Conservation (phyloP, 1,139 yeast genomes). For the Martiniozyma asiatica region DNA sequence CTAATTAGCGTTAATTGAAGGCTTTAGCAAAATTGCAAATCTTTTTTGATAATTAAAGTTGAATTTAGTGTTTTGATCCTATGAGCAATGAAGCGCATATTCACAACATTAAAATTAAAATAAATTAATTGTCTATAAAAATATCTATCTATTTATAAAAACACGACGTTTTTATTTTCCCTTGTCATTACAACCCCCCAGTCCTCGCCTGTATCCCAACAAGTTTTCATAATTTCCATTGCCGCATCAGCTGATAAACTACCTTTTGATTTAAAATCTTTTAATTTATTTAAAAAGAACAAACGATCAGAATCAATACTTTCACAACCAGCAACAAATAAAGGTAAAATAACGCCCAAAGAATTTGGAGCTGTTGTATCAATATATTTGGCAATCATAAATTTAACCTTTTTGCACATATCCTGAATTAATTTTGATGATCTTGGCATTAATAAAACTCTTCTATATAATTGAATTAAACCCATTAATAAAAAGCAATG, state of each 20-base stretch:
- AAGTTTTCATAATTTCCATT: constrained; percentile 35
- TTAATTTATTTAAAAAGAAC: constrained; percentile 30
- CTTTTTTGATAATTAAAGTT: too few relatives aligned
- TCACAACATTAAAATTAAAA: too few relatives aligned
- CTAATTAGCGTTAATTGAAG: too few relatives aligned
- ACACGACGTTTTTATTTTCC: constrained; percentile 35
- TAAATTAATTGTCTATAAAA: too few relatives aligned
- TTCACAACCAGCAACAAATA: constrained; percentile 53
- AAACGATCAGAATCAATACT: constrained; percentile 27
- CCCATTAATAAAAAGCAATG: constrained; percentile 45
- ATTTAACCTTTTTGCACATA: constrained; percentile 32
- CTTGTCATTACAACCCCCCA: constrained; percentile 43
- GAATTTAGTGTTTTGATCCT: too few relatives aligned
- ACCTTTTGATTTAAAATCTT: constrained; percentile 31
- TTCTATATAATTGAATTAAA: constrained; percentile 41
- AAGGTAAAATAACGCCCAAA: constrained; percentile 41
- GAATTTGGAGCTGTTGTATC: constrained; percentile 40
- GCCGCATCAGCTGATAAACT: constrained; percentile 39
- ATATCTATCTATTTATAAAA: constrained; percentile 27
- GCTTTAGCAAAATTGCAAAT: too few relatives aligned
- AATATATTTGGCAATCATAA: constrained; percentile 26
- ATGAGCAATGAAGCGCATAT: too few relatives aligned
- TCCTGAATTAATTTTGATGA: constrained; percentile 34
- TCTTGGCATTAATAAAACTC: constrained; percentile 39
- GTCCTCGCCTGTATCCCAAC: constrained; percentile 45